phyloP scores from a whole-genome alignment of 371 early-diverging fungal species.

The Lichtheimia ramosa region DNA sequence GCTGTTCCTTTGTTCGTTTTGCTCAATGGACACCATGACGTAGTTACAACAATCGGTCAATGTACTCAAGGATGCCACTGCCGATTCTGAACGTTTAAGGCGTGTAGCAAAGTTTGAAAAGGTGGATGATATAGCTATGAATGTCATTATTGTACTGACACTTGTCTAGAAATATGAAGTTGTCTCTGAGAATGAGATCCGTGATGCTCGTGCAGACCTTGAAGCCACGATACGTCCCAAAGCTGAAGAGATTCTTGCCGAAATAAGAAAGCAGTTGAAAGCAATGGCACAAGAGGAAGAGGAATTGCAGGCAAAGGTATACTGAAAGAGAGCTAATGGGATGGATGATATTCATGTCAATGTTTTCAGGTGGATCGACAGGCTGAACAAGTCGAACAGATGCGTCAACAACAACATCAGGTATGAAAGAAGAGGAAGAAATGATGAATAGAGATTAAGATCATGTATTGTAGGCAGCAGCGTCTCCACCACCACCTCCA shows the following conservation, averaged over 20 bases:
- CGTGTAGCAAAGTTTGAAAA: constrained; percentile 7
- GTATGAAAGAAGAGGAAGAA: no score
- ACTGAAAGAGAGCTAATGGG: background rate
- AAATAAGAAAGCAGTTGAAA: background rate
- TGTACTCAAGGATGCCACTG: background rate
- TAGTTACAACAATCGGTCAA: constrained; percentile 10
- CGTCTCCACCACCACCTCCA: background rate
- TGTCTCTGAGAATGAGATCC: constrained; percentile 12
- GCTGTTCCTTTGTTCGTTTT: background rate
- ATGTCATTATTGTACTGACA: background rate
- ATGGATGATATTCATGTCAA: background rate
- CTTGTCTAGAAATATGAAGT: constrained; percentile 11
- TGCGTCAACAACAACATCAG: background rate
- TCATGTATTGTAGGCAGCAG: no score
- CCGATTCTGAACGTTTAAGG: constrained; percentile 4
- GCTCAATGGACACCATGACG: background rate
- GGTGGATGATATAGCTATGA: background rate
- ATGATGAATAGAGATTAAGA: no score
- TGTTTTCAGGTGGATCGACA: background rate
- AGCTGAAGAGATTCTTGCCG: background rate
- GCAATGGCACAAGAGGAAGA: constrained; percentile 10
- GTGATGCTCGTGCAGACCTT: constrained; percentile 2
- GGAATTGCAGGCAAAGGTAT: constrained; percentile 8
- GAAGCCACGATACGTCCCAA: constrained; percentile 7
- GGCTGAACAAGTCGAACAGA: background rate